Conservation (phyloP, 108 stramenopile genomes). For the Cylindrotheca closterium region DNA sequence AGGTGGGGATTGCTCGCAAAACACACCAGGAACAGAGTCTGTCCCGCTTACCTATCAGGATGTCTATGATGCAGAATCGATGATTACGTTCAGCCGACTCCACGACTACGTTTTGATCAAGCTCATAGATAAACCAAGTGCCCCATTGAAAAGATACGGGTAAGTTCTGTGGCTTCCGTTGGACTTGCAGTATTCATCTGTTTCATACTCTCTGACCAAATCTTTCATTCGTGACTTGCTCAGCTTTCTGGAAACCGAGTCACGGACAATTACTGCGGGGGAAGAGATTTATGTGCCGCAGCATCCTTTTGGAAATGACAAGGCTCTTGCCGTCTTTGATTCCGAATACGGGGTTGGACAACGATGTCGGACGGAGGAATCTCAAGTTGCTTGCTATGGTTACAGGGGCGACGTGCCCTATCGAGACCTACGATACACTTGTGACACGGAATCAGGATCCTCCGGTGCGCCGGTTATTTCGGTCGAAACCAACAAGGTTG, state of each 20-base stretch:
- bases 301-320: not conserved
- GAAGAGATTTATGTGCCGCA: not conserved
- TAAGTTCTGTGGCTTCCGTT: no score
- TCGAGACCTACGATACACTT: not conserved
- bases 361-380: not conserved
- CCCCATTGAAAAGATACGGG: no score
- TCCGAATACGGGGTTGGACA: not conserved
- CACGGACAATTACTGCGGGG: not conserved
- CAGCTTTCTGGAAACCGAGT: not conserved
- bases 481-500: constrained; percentile 10
- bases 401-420: not conserved
- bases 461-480: constrained; percentile 15
- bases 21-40: no score
- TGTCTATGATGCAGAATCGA: no score
- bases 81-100: no score
- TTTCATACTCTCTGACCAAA: no score
- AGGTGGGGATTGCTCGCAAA: no score
- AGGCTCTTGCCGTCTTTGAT: not conserved
- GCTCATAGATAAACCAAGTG: no score
- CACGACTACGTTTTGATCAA: no score
- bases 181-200: no score
- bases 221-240: no score
- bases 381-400: not conserved
- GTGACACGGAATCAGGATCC: constrained; percentile 20
- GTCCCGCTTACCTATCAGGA: no score